phyloP scores from a whole-genome alignment of 176 grass and related monocot genomes.

The Oropetium thomaeum region DNA sequence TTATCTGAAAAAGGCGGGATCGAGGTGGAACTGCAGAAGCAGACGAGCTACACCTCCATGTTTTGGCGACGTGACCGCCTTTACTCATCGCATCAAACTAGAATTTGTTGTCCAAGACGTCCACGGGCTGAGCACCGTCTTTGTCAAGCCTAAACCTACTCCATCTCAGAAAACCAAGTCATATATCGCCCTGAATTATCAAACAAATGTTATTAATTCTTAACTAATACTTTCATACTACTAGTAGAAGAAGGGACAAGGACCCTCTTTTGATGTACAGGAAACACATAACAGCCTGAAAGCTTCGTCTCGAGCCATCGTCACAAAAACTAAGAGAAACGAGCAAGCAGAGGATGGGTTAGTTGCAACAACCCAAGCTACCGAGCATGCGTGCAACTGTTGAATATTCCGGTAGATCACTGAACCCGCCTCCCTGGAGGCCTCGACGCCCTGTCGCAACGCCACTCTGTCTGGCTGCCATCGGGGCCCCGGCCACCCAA shows the following conservation, averaged over 20 bases:
- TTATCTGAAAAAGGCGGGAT: conserved; percentile 70
- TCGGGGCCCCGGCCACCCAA: conserved; percentile 23
- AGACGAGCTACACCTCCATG: conserved; percentile 58
- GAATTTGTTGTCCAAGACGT: no score
- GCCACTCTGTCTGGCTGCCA: conserved; percentile 6
- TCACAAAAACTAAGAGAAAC: background rate
- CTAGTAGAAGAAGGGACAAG: no score
- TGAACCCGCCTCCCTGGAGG: conserved; percentile 32
- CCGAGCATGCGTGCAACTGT: background rate
- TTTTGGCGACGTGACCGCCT: no score
- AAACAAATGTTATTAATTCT: background rate
- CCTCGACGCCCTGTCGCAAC: background rate
- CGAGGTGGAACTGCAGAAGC: conserved; percentile 73
- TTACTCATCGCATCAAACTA: no score
- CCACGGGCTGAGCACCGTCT: no score
- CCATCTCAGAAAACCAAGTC: background rate
- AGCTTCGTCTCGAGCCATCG: background rate
- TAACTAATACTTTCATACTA: background rate
- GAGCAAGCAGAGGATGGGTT: conserved; percentile 4
- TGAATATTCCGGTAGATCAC: conserved; percentile 32
- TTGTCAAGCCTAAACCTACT: background rate
- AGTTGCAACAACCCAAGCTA: conserved; percentile 60
- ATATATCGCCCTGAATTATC: background rate
- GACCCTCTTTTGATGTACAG: background rate
- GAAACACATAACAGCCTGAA: background rate